Evolutionary conservation across 2,329 filamentous ascomycete species (phyloP), one percentile per base, ranked within the genome.

Genomic region (Alternaria gaisen): DNA sequence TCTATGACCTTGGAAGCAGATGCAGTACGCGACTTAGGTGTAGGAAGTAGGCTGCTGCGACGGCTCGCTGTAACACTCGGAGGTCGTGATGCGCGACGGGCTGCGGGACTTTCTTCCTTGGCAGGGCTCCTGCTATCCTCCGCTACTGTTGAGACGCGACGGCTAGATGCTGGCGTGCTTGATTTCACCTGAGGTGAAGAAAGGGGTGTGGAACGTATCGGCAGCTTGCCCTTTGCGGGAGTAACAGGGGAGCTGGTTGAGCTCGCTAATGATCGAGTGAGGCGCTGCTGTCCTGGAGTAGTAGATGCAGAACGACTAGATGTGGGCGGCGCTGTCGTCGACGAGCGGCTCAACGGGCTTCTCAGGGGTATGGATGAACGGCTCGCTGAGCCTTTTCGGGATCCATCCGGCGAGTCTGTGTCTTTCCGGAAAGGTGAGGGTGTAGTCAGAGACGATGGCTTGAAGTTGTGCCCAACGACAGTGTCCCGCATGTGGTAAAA

Each of bases 381-480:
- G 16, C 75, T 75, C 16, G 47, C 26, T 14, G 43, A 73, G 5
- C 72, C 68, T 43, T 69, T 73, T 20, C 72, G 59, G 4, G 68
- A 65, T 38, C 66, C 58, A 3, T 67, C 53, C 9, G 70, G 60
- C 7, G 66, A 60, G 8, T 65, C 48, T 20, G 57, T 32, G n/a
- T 32, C 43, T 47, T 70, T 79, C 24, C 69, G 63, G 52, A 77
- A 70, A 1, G 73, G 73, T 14, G 77, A 77, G 16, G 77, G 77
- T 2, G 74, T 76, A 2, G 77, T 79, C 47, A 73, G 55, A 11
- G 71, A 66, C 26, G 76, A 42, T 3, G 78, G 77, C 60, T 79
- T 80, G 67, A 74, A 76, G 55, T 79, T 72, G 60, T 80, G 79
- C 3, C 78, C 78, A 22, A 80, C 70, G 20, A 75, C 55, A 3